phyloP scores from a whole-genome alignment of 2,329 filamentous ascomycete genomes.

The Pyrenophora graminea region DNA sequence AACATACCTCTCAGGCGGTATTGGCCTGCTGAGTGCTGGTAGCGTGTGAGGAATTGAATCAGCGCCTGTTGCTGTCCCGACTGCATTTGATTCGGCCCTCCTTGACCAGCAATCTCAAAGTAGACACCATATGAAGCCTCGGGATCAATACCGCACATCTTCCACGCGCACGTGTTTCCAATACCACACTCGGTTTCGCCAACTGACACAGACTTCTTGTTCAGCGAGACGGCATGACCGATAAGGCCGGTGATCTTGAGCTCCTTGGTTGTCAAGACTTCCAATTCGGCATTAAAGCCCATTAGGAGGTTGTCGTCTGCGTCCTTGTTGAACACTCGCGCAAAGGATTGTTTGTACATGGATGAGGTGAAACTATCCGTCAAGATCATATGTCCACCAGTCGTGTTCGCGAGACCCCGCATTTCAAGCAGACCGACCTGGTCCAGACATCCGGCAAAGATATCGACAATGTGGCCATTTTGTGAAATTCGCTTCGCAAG shows the following conservation, averaged over 20 bases:
- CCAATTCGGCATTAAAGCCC: conserved; percentile 96
- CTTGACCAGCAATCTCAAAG: conserved; percentile 96
- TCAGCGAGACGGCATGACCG: conserved; percentile 92
- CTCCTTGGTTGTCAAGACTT: conserved; percentile 96
- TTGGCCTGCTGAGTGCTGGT: conserved; percentile 94
- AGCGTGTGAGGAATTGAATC: conserved; percentile 98
- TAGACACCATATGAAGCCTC: conserved; percentile 93
- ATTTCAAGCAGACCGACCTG: conserved; percentile 97
- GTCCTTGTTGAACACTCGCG: conserved; percentile 96
- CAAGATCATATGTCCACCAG: conserved; percentile 95
- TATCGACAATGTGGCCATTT: conserved; percentile 96
- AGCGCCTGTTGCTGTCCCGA: conserved; percentile 89
- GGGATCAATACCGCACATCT: conserved; percentile 98
- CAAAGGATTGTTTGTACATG: conserved; percentile 99
- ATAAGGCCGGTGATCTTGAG: conserved; percentile 97
- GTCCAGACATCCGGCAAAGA: conserved; percentile 95
- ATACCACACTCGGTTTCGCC: conserved; percentile 98
- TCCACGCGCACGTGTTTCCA: conserved; percentile 98
- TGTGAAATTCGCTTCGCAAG: conserved; percentile 92
- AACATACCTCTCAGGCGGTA: conserved; percentile 74
- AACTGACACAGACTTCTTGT: conserved; percentile 97
- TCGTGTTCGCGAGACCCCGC: conserved; percentile 95
- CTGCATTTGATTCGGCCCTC: conserved; percentile 80
- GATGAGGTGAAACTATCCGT: conserved; percentile 98
- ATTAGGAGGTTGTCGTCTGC: conserved; percentile 91